These are phyloP conservation scores for Inonotus hispidus DNA, from an alignment of 1,284 basidiomycete genomes.

Conservation along the genomic window DNA sequence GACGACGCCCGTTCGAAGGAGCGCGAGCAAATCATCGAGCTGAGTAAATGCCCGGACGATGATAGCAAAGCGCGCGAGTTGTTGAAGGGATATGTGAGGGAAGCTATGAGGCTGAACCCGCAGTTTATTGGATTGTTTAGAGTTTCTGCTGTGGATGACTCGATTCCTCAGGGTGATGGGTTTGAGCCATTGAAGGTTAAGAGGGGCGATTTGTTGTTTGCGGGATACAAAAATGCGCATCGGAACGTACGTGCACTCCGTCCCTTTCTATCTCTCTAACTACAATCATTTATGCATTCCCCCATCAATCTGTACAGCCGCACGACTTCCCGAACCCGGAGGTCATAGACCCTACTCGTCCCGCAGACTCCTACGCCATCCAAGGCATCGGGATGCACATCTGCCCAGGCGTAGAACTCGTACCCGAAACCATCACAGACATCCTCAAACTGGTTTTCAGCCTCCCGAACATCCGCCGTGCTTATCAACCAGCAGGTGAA, in stretches of 20 bases:
- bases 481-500: constrained; percentile 35
- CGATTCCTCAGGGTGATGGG: constrained; percentile 31
- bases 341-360: constrained; percentile 36
- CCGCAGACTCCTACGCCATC: constrained; percentile 32
- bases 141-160: constrained; percentile 31
- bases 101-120: constrained; percentile 42
- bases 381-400: constrained; percentile 43
- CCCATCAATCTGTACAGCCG: constrained; percentile 24
- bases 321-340: constrained; percentile 41
- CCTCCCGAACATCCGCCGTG: constrained; percentile 42
- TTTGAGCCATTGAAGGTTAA: constrained; percentile 34
- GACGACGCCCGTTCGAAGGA: constrained; percentile 19
- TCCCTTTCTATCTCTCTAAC: neutral
- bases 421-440: constrained; percentile 37
- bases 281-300: neutral
- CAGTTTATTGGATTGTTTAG: constrained; percentile 41
- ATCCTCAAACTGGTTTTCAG: constrained; percentile 41
- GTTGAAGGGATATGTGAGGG: constrained; percentile 46
- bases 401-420: constrained; percentile 36
- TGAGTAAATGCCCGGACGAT: constrained; percentile 32
- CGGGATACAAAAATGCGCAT: constrained; percentile 45
- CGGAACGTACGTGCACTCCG: constrained; percentile 35
- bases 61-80: constrained; percentile 29
- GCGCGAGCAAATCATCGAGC: constrained; percentile 29
- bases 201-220: constrained; percentile 40